Evolutionary conservation across 1,284 basidiomycete species (phyloP).

Genomic region (Pyrrhoderma noxium): DNA sequence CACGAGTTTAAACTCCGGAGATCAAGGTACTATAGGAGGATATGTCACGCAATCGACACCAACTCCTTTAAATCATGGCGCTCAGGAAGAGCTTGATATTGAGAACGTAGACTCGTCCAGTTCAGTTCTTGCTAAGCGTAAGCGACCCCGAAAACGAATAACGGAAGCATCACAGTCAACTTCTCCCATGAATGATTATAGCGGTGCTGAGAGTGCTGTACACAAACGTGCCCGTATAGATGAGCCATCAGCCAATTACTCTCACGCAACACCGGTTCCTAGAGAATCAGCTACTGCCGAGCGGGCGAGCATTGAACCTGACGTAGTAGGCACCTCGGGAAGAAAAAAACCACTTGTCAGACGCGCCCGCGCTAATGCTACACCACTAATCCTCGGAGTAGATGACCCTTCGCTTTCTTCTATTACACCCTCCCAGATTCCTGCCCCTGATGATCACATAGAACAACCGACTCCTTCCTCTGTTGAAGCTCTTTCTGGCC

Average conservation of each 20-base stretch:
- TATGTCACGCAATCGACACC: too few relatives aligned
- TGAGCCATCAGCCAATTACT: too few relatives aligned
- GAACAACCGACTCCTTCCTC: conserved; percentile 26
- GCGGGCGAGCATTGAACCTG: too few relatives aligned
- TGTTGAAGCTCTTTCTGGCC: not conserved
- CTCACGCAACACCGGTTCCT: too few relatives aligned
- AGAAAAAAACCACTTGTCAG: conserved; percentile 22
- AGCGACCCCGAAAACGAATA: conserved; percentile 1
- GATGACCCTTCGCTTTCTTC: conserved; percentile 23
- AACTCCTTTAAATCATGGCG: too few relatives aligned
- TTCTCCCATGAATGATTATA: not conserved
- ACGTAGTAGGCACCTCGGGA: too few relatives aligned
- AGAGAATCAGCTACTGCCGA: too few relatives aligned
- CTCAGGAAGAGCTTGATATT: conserved; percentile 17
- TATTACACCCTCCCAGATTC: conserved; percentile 8
- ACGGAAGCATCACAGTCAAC: not conserved
- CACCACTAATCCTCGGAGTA: conserved; percentile 19
- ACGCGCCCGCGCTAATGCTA: conserved; percentile 20
- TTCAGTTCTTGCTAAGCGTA: not conserved
- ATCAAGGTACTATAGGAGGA: not conserved
- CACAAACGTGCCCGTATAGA: too few relatives aligned
- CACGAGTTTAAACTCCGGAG: not conserved
- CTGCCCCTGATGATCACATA: not conserved
- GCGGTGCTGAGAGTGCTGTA: too few relatives aligned
- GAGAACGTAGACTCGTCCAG: too few relatives aligned